Evolutionary conservation across 2,329 filamentous ascomycete species (phyloP).

Genomic region (Phoma sp.): DNA sequence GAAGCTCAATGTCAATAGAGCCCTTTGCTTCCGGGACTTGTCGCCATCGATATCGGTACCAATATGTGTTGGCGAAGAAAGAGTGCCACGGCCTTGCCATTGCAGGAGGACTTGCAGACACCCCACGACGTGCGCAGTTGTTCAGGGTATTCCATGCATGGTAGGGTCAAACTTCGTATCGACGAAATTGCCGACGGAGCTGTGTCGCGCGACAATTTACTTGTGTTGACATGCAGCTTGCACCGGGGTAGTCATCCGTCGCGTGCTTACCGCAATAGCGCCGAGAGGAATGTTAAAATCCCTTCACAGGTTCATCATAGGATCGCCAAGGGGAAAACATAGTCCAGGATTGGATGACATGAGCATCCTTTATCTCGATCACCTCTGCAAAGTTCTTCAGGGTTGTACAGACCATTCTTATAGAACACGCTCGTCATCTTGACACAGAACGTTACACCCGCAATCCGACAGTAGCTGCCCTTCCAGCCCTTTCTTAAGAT

Average conservation of each 20-base stretch:
- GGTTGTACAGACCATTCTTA: too few relatives aligned
- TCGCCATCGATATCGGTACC: neutral
- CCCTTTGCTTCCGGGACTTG: neutral
- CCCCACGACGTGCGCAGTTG: neutral
- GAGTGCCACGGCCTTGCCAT: slow-evolving; percentile 1
- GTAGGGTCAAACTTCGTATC: neutral
- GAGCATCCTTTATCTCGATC: neutral
- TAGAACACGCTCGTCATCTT: neutral
- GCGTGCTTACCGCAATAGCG: slow-evolving; percentile 7
- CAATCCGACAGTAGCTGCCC: neutral
- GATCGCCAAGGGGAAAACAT: neutral
- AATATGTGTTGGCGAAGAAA: neutral
- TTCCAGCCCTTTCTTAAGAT: neutral
- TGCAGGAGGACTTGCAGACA: too few relatives aligned
- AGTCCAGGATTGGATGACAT: neutral
- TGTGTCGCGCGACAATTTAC: neutral
- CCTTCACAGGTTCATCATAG: neutral
- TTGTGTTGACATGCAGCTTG: neutral
- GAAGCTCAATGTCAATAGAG: neutral
- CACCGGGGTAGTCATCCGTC: neutral
- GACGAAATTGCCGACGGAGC: neutral
- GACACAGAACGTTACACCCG: slow-evolving; percentile 8
- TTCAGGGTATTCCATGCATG: neutral
- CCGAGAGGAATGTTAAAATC: slow-evolving; percentile 6
- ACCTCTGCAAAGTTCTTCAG: too few relatives aligned